These are phyloP conservation scores for Aspergillus sp. DNA, from an alignment of 2,329 filamentous ascomycete species.

Conservation along the genomic window DNA sequence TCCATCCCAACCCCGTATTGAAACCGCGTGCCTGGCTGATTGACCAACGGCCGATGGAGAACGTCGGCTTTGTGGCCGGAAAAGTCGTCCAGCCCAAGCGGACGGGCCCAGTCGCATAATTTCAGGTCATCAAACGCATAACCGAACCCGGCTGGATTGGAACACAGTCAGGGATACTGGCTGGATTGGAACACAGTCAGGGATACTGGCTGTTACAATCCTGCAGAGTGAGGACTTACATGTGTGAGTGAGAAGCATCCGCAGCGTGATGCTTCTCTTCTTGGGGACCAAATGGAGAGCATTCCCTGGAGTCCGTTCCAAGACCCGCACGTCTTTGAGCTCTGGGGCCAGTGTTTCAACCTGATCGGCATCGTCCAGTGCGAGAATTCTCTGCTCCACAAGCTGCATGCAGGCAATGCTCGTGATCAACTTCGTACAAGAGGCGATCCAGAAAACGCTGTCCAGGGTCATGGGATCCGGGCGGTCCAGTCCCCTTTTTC, in stretches of 20 bases:
- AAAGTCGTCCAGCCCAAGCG: slow-evolving; percentile 58
- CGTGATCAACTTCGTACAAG: slow-evolving; percentile 49
- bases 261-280: slow-evolving; percentile 52
- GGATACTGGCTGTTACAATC: too few species aligned
- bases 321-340: slow-evolving; percentile 42
- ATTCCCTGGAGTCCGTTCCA: slow-evolving; percentile 22
- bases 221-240: slow-evolving; percentile 17
- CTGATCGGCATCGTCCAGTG: slow-evolving; percentile 41
- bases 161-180: background rate
- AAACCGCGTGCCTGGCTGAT: slow-evolving; percentile 64
- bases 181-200: slow-evolving; percentile 12
- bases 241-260: slow-evolving; percentile 58
- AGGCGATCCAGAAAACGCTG: slow-evolving; percentile 59
- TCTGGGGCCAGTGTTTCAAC: slow-evolving; percentile 45
- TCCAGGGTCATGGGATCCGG: slow-evolving; percentile 58
- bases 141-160: slow-evolving; percentile 53
- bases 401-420: slow-evolving; percentile 50
- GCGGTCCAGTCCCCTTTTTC: background rate
- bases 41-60: slow-evolving; percentile 55
- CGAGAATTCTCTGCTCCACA: slow-evolving; percentile 43
- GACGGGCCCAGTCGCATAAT: slow-evolving; percentile 49
- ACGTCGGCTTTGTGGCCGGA: slow-evolving; percentile 51
- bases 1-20: slow-evolving; percentile 58
- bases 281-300: slow-evolving; percentile 41
- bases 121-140: slow-evolving; percentile 57